A percentile compares a stretch with the other conserved stretches of the same genome.
Evolutionary conservation across 2,329 filamentous ascomycete genomes (phyloP).

Genomic region (Blastomyces percursus): DNA sequence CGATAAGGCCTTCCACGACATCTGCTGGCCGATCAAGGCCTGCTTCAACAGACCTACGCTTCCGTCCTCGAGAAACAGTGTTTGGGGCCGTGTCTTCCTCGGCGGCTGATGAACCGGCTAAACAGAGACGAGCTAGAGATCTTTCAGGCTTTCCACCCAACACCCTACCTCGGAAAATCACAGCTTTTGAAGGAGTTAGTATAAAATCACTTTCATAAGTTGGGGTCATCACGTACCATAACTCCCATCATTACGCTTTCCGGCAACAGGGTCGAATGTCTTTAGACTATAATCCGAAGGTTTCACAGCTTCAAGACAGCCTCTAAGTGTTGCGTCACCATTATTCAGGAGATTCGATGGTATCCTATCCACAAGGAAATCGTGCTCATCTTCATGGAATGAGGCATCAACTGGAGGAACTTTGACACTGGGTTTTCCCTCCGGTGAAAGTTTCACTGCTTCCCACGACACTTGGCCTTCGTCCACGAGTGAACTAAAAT

Average conservation of each 20-base stretch:
- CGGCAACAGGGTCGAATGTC: slow-evolving; percentile 25
- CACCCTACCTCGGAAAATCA: not conserved
- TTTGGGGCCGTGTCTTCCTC: not conserved
- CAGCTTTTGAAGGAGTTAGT: slow-evolving; percentile 6
- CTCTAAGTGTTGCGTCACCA: slow-evolving; percentile 35
- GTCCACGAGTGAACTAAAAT: slow-evolving; percentile 45
- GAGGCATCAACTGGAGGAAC: slow-evolving; percentile 23
- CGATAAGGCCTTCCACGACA: not conserved
- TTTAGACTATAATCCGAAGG: slow-evolving; percentile 27
- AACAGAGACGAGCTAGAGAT: not conserved
- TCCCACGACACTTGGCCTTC: slow-evolving; percentile 43
- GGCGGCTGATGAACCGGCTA: not conserved
- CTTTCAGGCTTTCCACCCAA: not conserved
- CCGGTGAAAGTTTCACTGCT: slow-evolving; percentile 35
- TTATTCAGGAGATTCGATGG: slow-evolving; percentile 29
- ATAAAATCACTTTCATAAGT: slow-evolving; percentile 6
- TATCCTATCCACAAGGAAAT: slow-evolving; percentile 32
- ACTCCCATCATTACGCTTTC: slow-evolving; percentile 21
- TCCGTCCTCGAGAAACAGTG: not conserved
- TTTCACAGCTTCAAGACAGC: slow-evolving; percentile 26
- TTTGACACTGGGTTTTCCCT: slow-evolving; percentile 19
- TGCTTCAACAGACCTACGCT: not conserved
- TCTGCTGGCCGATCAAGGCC: not conserved
- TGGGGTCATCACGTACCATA: slow-evolving; percentile 20
- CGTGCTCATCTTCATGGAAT: slow-evolving; percentile 37